Conservation (phyloP, 2,329 filamentous ascomycete genomes). For the Penicillium sp. region DNA sequence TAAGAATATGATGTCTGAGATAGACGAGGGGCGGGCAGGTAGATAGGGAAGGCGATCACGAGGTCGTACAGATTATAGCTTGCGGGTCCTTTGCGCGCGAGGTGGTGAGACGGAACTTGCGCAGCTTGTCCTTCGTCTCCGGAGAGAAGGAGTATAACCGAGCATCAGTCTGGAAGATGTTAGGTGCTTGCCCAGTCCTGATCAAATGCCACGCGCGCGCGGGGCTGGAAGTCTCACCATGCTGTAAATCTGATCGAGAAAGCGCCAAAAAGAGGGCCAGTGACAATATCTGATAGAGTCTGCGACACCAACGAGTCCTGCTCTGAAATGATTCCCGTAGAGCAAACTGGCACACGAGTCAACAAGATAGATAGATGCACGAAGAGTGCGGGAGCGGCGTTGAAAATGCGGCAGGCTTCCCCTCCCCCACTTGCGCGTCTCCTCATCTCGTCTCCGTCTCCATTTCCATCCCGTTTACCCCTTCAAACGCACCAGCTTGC, state of each 20-base stretch:
- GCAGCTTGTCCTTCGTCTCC: slow-evolving; percentile 85
- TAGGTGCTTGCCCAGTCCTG: slow-evolving; percentile 4
- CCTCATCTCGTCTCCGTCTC: not conserved
- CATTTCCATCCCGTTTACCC: not conserved
- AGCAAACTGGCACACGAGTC: not conserved
- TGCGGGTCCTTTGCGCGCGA: slow-evolving; percentile 85
- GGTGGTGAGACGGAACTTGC: slow-evolving; percentile 91
- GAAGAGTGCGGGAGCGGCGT: slow-evolving; percentile 12
- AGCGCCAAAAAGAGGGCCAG: not conserved
- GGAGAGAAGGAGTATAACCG: slow-evolving; percentile 90
- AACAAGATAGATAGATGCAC: not conserved
- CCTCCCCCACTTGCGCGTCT: slow-evolving; percentile 19
- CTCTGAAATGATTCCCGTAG: not conserved
- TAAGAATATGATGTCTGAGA: not conserved
- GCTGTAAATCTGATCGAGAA: not conserved
- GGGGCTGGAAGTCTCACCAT: not conserved
- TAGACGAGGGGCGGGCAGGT: not conserved
- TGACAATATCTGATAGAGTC: not conserved
- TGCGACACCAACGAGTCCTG: not conserved
- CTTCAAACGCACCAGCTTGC: not conserved
- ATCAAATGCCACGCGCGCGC: not conserved
- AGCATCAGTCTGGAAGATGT: slow-evolving; percentile 69
- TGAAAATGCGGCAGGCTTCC: slow-evolving; percentile 27
- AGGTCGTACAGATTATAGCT: slow-evolving; percentile 84
- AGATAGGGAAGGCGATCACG: slow-evolving; percentile 7